phyloP scores from a whole-genome alignment of 768 basidiomycete genomes.

The Neoboletus subvelutipes region DNA sequence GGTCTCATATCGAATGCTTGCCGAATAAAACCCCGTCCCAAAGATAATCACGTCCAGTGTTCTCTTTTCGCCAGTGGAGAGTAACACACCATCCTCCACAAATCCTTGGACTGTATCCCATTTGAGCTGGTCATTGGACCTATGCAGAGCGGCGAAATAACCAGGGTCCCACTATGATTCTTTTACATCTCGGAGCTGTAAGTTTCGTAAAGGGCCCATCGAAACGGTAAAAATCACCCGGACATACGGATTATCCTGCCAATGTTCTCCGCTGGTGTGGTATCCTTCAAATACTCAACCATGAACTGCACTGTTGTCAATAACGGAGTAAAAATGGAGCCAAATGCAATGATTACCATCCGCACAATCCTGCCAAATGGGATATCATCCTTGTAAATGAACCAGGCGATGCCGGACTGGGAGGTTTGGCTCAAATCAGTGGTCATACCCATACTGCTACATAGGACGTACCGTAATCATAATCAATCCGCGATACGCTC shows the following conservation, averaged over 20 bases:
- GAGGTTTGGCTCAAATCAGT: not conserved
- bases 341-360: not conserved
- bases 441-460: not conserved
- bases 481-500: slow-evolving; percentile 43
- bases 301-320: not conserved
- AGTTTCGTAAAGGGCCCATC: not conserved
- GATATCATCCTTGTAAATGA: not conserved
- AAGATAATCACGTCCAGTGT: too few relatives aligned
- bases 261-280: not conserved
- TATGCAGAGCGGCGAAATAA: slow-evolving; percentile 48
- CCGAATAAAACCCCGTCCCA: slow-evolving; percentile 7
- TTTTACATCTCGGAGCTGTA: slow-evolving; percentile 56
- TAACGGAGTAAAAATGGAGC: not conserved
- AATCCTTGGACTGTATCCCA: slow-evolving; percentile 17
- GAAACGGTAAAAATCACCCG: not conserved
- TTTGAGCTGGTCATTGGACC: slow-evolving; percentile 49
- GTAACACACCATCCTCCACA: not conserved
- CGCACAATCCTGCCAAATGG: not conserved
- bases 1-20: not conserved
- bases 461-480: slow-evolving; percentile 35
- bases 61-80: not conserved
- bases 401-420: slow-evolving; percentile 2
- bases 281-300: not conserved
- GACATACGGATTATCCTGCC: slow-evolving; percentile 1
- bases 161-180: slow-evolving; percentile 49